phyloP scores from a whole-genome alignment of 306 rosid species.

The Ochetophila trinervis region DNA sequence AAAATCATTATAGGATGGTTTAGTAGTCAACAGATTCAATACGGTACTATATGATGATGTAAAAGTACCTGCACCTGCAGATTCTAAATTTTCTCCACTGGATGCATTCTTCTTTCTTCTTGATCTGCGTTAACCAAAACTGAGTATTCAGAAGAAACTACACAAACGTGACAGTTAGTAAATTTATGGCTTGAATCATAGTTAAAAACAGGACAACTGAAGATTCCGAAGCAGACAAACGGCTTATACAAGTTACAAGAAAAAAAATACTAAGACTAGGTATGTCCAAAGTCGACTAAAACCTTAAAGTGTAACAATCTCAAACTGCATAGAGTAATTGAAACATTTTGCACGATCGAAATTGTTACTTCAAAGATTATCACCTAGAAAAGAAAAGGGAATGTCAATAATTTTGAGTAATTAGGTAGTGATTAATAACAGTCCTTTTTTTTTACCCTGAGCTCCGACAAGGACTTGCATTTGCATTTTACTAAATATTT shows the following conservation, averaged over 20 bases:
- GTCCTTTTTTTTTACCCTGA: no score
- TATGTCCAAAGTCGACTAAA: no score
- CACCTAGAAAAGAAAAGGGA: no score
- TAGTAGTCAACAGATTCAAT: not conserved
- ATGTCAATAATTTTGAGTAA: no score
- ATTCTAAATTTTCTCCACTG: slow-evolving; percentile 79
- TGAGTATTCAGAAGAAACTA: slow-evolving; percentile 23
- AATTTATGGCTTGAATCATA: slow-evolving; percentile 9
- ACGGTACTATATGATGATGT: slow-evolving; percentile 10
- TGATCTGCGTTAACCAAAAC: slow-evolving; percentile 56
- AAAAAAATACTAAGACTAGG: no score
- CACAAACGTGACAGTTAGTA: not conserved
- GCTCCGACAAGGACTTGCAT: not conserved
- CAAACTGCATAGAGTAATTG: no score
- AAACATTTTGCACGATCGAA: no score
- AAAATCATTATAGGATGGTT: not conserved
- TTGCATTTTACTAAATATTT: not conserved
- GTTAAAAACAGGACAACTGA: not conserved
- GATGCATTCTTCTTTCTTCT: slow-evolving; percentile 89
- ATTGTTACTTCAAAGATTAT: no score
- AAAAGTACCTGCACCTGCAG: slow-evolving; percentile 63
- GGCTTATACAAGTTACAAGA: not conserved
- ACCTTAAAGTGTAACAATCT: no score
- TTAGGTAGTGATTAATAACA: no score
- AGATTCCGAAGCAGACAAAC: not conserved